These are phyloP conservation scores for Candida montana DNA, from an alignment of 805 yeast species.

Conservation along the genomic window DNA sequence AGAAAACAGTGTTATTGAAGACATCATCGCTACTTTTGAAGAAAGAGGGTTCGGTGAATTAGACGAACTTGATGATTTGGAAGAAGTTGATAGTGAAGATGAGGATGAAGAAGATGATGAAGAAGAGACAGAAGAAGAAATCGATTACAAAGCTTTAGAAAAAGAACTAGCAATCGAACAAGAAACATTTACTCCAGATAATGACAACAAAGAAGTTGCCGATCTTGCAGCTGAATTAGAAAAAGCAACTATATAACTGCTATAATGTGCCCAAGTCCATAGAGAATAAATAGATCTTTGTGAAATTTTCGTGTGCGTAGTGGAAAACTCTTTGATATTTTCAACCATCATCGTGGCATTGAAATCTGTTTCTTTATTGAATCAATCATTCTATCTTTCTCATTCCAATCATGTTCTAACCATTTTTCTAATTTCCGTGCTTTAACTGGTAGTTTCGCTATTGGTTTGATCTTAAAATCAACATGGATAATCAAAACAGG, in stretches of 20 bases:
- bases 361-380: conserved; percentile 32
- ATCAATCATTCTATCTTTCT: conserved; percentile 52
- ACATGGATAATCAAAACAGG: conserved; percentile 24
- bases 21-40: conserved; percentile 57
- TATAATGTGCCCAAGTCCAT: too few species aligned
- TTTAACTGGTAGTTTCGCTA: conserved; percentile 46
- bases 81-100: conserved; percentile 60
- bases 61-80: conserved; percentile 93
- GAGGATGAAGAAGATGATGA: conserved; percentile 33
- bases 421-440: conserved; percentile 61
- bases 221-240: conserved; percentile 55
- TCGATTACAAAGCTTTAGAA: conserved; percentile 26
- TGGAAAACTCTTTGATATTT: too few species aligned
- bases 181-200: conserved; percentile 37
- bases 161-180: conserved; percentile 36
- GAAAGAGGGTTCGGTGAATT: conserved; percentile 74
- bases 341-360: conserved; percentile 11
- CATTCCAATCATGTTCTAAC: conserved; percentile 69
- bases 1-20: conserved; percentile 66
- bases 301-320: too few species aligned
- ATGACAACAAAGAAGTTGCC: conserved; percentile 43
- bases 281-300: too few species aligned
- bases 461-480: conserved; percentile 27
- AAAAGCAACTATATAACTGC: conserved; percentile 40
- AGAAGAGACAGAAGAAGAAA: conserved; percentile 38